phyloP scores from a whole-genome alignment of 164 flowering plant species.

The Akebia trifoliata region DNA sequence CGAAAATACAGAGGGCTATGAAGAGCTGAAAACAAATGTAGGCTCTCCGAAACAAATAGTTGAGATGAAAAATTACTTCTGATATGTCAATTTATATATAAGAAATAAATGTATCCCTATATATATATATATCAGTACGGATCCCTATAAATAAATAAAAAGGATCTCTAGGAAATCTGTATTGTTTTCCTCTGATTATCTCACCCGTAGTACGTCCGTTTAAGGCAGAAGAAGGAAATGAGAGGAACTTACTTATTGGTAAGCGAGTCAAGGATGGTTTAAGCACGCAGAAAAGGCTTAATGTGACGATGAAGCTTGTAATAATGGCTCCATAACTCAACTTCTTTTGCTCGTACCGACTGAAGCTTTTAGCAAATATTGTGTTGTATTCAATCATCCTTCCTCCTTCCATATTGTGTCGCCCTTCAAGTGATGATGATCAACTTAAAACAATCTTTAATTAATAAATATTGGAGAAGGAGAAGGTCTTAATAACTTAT shows the following conservation, averaged over 20 bases:
- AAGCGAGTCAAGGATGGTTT: constrained; percentile 35
- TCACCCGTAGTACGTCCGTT: no score
- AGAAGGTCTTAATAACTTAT: no score
- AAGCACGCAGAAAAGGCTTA: constrained; percentile 23
- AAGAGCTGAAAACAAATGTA: no score
- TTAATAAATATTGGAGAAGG: neutral
- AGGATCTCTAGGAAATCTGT: neutral
- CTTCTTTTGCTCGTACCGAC: constrained; percentile 29
- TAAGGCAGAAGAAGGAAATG: neutral
- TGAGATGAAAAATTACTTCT: no score
- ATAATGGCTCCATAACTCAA: constrained; percentile 31
- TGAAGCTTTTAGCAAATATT: constrained; percentile 39
- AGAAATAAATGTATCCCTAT: no score
- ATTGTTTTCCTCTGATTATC: neutral
- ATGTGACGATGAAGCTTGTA: constrained; percentile 21
- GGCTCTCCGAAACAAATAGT: no score
- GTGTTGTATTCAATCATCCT: constrained; percentile 27
- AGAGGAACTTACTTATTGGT: constrained; percentile 37
- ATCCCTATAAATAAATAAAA: no score
- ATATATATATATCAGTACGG: no score
- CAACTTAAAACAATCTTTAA: neutral
- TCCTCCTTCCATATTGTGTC: neutral
- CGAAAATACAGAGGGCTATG: no score
- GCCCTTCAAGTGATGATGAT: neutral
- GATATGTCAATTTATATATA: no score